These are phyloP conservation scores for Umbelopsis vinacea DNA, from an alignment of 192 early-diverging fungal genomes.

Conservation along the genomic window DNA sequence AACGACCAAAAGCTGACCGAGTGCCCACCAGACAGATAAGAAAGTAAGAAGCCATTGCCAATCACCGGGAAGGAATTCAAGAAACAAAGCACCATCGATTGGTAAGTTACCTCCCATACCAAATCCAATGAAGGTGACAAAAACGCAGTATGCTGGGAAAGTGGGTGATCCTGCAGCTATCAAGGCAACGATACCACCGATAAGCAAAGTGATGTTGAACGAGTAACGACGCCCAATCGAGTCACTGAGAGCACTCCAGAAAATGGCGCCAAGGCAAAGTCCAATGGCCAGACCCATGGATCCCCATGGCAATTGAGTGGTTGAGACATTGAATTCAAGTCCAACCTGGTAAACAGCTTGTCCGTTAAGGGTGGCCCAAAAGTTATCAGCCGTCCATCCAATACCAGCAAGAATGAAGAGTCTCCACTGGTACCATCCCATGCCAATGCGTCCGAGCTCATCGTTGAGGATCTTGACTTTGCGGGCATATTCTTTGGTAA, in stretches of 20 bases:
- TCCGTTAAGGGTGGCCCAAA: background rate
- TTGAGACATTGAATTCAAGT: background rate
- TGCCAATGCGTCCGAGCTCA: background rate
- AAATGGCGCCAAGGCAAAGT: constrained; percentile 73
- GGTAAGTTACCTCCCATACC: constrained; percentile 75
- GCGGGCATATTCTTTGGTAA: background rate
- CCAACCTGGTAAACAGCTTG: background rate
- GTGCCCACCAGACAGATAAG: constrained; percentile 82
- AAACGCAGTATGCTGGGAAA: constrained; percentile 54
- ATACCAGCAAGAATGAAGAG: background rate
- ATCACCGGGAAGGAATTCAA: constrained; percentile 82
- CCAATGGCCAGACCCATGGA: constrained; percentile 46
- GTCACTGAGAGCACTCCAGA: constrained; percentile 80
- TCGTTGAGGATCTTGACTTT: background rate
- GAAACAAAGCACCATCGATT: constrained; percentile 75
- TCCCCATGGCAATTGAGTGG: background rate
- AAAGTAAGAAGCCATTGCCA: constrained; percentile 82
- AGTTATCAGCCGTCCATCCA: constrained; percentile 6
- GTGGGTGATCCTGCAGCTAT: constrained; percentile 61
- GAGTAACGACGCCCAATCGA: constrained; percentile 69
- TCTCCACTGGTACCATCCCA: constrained; percentile 19
- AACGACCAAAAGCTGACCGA: constrained; percentile 75
- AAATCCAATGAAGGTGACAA: constrained; percentile 70
- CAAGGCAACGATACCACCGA: constrained; percentile 66
- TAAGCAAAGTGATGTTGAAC: constrained; percentile 71